Evolutionary conservation across 1,284 basidiomycete genomes (phyloP), one percentile per base, ranked within the genome.

Genomic region (Anthracocystis walkeri): DNA sequence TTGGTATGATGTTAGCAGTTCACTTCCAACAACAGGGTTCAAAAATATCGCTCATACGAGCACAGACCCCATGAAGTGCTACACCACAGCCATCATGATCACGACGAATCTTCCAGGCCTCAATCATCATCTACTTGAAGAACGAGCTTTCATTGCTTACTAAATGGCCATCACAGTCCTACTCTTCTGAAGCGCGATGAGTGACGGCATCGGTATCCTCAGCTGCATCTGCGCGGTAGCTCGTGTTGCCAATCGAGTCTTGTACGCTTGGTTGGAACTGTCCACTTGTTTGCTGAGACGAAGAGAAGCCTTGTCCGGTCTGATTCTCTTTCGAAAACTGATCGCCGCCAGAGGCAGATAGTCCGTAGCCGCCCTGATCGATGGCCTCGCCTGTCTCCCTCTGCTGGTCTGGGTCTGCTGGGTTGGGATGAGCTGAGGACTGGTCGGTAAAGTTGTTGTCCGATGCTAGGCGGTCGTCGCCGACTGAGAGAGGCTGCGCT

Each of bases 381-480:
- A 74, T 61, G 6, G 71, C 69, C 56, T 74, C 55, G 41, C 71
- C 71, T 6, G 25, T 51, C 48, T 74, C 65, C 4, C 18, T 20
- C 31, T 63, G 55, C 57, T 50, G 33, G 58, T 61, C 61, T 42
- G 65, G 45, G 1, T 60, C 57, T 1, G 44, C 23, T 18, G 65
- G 70, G 52, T 73, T 73, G 2, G 65, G 70, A 5, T 64, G 56
- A 8, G 70, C 64, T 5, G 64, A 67, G 2, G 70, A 73, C 29
- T 57, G 65, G 50, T 67, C 65, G 59, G 49, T 58, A 25, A 74
- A 74, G 59, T 74, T 74, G 71, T 54, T 69, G 65, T 74, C 65
- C 10, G 71, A 74, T 2, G 65, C 62, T 11, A 74, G 54, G 8
- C 71, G 71, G 46, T 69, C 65, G 35, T 74, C 71, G 12, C 71